Evolutionary conservation across 441 rosid species (phyloP).

Genomic region (Biscutella laevigata): DNA sequence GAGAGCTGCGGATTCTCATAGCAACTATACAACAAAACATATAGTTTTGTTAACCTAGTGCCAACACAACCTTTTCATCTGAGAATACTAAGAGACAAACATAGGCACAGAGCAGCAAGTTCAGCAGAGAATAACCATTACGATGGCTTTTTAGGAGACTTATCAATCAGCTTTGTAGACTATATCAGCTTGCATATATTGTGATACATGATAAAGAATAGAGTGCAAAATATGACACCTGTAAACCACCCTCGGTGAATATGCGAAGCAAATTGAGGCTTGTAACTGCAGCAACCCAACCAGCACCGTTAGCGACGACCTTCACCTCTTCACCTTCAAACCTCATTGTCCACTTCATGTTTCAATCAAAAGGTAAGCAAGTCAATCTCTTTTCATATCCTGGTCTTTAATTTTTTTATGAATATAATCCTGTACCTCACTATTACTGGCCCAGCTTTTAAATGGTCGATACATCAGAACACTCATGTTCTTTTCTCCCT

Average conservation of each 20-base stretch:
- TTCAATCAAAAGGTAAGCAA: conserved; percentile 12
- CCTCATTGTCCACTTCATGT: conserved; percentile 88
- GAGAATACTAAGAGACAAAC: background rate
- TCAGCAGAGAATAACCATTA: background rate
- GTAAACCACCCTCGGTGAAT: conserved; percentile 85
- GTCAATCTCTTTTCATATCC: background rate
- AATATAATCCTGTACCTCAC: conserved; percentile 47
- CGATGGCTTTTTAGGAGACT: background rate
- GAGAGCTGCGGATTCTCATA: background rate
- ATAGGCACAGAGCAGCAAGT: background rate
- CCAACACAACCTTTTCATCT: background rate
- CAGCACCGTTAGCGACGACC: conserved; percentile 61
- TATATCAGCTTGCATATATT: conserved; percentile 6
- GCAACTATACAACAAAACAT: background rate
- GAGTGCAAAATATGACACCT: conserved; percentile 41
- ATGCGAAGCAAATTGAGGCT: conserved; percentile 82
- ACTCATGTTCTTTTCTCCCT: conserved; percentile 87
- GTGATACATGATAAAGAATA: conserved; percentile 3
- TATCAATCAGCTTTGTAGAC: background rate
- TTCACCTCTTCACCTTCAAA: conserved; percentile 96
- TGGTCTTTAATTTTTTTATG: background rate
- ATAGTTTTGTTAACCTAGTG: background rate
- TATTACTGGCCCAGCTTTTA: conserved; percentile 80
- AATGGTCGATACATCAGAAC: conserved; percentile 92
- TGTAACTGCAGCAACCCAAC: conserved; percentile 87